Evolutionary conservation across 2,329 filamentous ascomycete species (phyloP).

Genomic region (Bipolaris cookei): DNA sequence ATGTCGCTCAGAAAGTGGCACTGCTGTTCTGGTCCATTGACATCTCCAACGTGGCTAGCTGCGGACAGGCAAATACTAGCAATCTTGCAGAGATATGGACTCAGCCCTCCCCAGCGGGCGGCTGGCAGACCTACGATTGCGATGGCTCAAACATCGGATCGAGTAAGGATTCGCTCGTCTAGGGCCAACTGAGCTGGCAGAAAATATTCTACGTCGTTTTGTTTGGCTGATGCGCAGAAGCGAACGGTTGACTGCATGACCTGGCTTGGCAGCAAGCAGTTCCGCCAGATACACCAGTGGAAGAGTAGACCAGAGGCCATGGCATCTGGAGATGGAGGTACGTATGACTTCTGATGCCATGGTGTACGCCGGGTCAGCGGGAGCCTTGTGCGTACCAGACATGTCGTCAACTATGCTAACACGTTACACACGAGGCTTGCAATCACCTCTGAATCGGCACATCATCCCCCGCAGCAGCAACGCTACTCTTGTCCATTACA

Average conservation of each 20-base stretch:
- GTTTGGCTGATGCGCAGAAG: constrained; percentile 39
- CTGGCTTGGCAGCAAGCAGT: constrained; percentile 30
- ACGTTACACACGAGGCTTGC: constrained; percentile 12
- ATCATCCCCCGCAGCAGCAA: neutral
- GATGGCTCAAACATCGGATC: constrained; percentile 12
- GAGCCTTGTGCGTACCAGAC: constrained; percentile 8
- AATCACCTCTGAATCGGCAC: constrained; percentile 1
- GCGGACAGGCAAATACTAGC: constrained; percentile 19
- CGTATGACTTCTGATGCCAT: constrained; percentile 6
- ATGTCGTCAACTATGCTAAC: constrained; percentile 13
- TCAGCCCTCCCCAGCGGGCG: constrained; percentile 5
- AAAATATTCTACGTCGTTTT: constrained; percentile 26
- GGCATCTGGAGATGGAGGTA: constrained; percentile 13
- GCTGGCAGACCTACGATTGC: constrained; percentile 20
- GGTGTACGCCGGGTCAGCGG: constrained; percentile 6
- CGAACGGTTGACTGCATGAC: constrained; percentile 39
- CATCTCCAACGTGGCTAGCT: constrained; percentile 36
- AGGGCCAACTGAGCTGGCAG: constrained; percentile 39
- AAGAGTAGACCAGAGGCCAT: constrained; percentile 18
- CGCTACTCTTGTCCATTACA: neutral
- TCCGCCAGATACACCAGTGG: constrained; percentile 9
- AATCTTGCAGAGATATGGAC: constrained; percentile 22
- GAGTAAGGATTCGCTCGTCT: constrained; percentile 33
- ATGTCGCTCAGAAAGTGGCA: constrained; percentile 19
- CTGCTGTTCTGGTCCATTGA: constrained; percentile 20